Percentiles rank a stretch among this genome's conserved stretches.
Evolutionary conservation across 2,329 filamentous ascomycete species (phyloP).

Genomic region (Fusarium veterinarium): DNA sequence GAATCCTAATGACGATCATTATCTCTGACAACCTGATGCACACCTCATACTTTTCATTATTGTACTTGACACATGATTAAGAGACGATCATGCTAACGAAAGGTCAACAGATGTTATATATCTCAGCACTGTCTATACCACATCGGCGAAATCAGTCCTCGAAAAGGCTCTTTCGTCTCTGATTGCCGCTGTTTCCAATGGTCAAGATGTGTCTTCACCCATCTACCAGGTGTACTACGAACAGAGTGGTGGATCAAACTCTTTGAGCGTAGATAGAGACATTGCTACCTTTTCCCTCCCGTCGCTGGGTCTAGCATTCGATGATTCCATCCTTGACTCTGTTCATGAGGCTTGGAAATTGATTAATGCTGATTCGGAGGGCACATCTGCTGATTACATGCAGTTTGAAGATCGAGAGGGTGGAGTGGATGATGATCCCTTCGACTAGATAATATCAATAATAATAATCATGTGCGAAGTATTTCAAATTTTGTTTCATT

Average conservation of each 20-base stretch:
- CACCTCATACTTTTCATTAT: constrained; percentile 39
- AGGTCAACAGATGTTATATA: constrained; percentile 49
- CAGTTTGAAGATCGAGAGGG: constrained; percentile 80
- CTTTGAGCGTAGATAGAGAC: constrained; percentile 51
- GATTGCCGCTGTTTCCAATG: constrained; percentile 48
- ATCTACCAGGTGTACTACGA: constrained; percentile 69
- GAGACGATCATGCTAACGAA: constrained; percentile 48
- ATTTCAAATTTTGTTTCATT: background rate
- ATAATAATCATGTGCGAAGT: constrained; percentile 3
- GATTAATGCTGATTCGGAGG: constrained; percentile 64
- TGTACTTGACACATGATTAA: constrained; percentile 5
- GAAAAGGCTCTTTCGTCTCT: constrained; percentile 57
- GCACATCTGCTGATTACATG: constrained; percentile 71
- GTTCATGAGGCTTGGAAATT: constrained; percentile 78
- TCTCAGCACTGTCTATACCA: constrained; percentile 51
- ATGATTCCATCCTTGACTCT: constrained; percentile 74
- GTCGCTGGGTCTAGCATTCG: constrained; percentile 76
- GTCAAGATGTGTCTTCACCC: constrained; percentile 46
- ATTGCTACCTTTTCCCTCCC: constrained; percentile 69
- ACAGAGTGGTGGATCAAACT: constrained; percentile 53
- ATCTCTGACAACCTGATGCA: constrained; percentile 91
- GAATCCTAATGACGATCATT: constrained; percentile 87
- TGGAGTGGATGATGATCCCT: constrained; percentile 67
- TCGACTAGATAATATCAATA: constrained; percentile 50
- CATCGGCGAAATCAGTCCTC: constrained; percentile 52